phyloP scores from a whole-genome alignment of 2,329 filamentous ascomycete species.

The Alternaria sp. region DNA sequence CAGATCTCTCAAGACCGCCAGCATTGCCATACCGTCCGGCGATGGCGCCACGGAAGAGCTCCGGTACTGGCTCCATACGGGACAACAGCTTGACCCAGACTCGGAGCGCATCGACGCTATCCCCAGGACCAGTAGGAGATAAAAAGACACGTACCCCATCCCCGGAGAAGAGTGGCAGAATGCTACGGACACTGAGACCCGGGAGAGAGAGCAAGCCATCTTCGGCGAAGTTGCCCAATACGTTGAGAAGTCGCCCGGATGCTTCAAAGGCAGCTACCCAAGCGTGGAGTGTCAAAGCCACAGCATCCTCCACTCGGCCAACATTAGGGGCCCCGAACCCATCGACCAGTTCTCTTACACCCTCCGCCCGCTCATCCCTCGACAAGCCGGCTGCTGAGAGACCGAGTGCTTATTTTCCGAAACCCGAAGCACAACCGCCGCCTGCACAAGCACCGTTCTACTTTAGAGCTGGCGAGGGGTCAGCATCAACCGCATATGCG shows the following conservation, averaged over 20 bases:
- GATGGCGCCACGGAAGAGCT: slow-evolving; percentile 56
- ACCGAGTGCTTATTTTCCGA: slow-evolving; percentile 18
- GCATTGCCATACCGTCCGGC: slow-evolving; percentile 65
- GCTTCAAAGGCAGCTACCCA: slow-evolving; percentile 69
- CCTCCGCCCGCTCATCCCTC: slow-evolving; percentile 37
- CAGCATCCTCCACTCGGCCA: slow-evolving; percentile 23
- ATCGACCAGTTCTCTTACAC: slow-evolving; percentile 24
- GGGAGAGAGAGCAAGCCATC: slow-evolving; percentile 53
- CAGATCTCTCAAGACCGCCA: slow-evolving; percentile 77
- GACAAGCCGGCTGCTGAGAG: slow-evolving; percentile 35
- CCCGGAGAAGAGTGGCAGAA: slow-evolving; percentile 65
- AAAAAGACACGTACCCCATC: slow-evolving; percentile 64
- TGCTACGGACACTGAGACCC: slow-evolving; percentile 63
- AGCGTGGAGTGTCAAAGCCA: slow-evolving; percentile 59
- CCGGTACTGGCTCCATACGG: slow-evolving; percentile 32
- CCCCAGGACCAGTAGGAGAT: slow-evolving; percentile 46
- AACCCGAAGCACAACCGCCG: slow-evolving; percentile 16
- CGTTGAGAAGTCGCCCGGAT: slow-evolving; percentile 56
- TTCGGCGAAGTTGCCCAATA: slow-evolving; percentile 55
- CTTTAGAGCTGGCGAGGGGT: slow-evolving; percentile 30
- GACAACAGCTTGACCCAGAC: slow-evolving; percentile 32
- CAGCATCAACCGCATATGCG: slow-evolving; percentile 20
- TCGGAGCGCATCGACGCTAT: slow-evolving; percentile 34
- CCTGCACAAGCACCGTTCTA: slow-evolving; percentile 30
- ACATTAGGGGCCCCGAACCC: slow-evolving; percentile 17